Percentiles rank a stretch among this genome's conserved stretches.
These are phyloP conservation scores for Arthroderma sp. DNA, from an alignment of 2,329 filamentous ascomycete species.

Conservation along the genomic window DNA sequence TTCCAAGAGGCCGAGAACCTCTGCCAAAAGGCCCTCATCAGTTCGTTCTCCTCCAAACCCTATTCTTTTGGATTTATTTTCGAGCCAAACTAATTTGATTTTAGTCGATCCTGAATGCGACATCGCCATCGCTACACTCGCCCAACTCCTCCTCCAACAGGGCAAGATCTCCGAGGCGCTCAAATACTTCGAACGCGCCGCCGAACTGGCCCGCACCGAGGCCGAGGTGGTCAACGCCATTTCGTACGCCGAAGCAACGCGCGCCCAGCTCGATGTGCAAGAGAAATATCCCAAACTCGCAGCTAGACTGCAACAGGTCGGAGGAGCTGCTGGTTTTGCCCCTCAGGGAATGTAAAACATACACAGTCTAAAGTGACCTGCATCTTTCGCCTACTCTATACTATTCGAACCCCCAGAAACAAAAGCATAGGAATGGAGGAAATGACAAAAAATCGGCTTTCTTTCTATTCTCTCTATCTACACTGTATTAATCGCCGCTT, in stretches of 20 bases:
- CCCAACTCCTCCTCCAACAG: conserved; percentile 90
- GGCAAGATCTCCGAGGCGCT: conserved; percentile 92
- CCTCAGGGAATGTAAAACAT: neutral
- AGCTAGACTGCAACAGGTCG: conserved; percentile 53
- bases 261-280: conserved; percentile 86
- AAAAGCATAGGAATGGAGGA: too few relatives aligned
- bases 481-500: too few relatives aligned
- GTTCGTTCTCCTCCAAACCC: conserved; percentile 43
- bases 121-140: conserved; percentile 97
- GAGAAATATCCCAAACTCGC: conserved; percentile 75
- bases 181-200: conserved; percentile 92
- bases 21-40: conserved; percentile 93
- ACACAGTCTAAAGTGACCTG: neutral
- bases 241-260: conserved; percentile 90
- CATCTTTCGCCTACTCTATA: neutral
- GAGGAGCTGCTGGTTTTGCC: conserved; percentile 25
- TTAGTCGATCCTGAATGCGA: conserved; percentile 95
- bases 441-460: too few relatives aligned
- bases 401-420: neutral
- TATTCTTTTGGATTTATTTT: neutral
- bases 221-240: conserved; percentile 92
- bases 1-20: conserved; percentile 89
- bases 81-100: conserved; percentile 3
- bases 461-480: too few relatives aligned
- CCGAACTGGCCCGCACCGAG: conserved; percentile 85